Base-by-base conservation (phyloP, 768 basidiomycete genomes). In the Hortiboletus campestris region DNA sequence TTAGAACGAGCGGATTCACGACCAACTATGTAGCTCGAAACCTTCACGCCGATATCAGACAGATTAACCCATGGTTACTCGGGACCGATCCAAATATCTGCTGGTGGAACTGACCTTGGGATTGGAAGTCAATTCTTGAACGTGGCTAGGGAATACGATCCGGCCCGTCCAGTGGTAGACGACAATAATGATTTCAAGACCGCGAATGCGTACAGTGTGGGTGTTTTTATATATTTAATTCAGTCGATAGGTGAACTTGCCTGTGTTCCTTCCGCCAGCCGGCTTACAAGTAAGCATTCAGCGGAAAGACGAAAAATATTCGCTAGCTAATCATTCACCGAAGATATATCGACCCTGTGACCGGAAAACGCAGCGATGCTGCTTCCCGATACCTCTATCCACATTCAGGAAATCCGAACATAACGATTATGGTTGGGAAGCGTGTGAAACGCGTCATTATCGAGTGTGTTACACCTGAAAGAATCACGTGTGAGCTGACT, bases 271-370 rank as follows among this genome's bases (percentile, higher is more conserved):
- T 29, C 10, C 5, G 8, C 22, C 19, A 70, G 69, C 56, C 55
- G 12, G 31, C 48, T 35, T 58, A 56, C 43, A 63, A 51, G 67
- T 70, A 42, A 59, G 60, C 8, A 2, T 40, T 28, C 4, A 6
- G 3, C n/a, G 6, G 38, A 9, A 29, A 19, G 35, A 13, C 8
- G 20, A 14, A 4, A 11, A 0, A 16, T 13, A 9, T 4, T 20
- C 2, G 1, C 6, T 2, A 14, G 8, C 14, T 48, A n/a, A 59
- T 34, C 2, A 3, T 6, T 22, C 10, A 19, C 17, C 19, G 1
- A 22, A 89, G 86, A 61, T 88, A 82, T 62, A 72, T 88, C 17
- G 74, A 82, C 55, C 67, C 62, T 2, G 65, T 68, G 17, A 82
- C 77, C 1, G 71, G 71, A 34, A 63, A 44, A n/a, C 72, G 71